Conservation (phyloP, 305 asterid species). For the Fraxinus latifolia region DNA sequence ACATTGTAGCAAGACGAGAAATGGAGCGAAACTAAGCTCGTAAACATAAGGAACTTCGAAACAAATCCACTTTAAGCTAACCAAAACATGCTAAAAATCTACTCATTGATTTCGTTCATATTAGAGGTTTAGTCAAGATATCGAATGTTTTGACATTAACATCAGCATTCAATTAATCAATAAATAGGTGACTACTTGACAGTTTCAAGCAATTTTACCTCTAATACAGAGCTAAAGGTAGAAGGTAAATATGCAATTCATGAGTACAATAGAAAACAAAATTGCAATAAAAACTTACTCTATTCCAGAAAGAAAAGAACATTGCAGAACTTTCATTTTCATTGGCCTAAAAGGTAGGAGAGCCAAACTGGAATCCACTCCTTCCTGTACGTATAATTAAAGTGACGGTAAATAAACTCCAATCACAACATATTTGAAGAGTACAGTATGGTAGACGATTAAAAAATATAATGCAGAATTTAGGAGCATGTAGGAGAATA, state of each 20-base stretch:
- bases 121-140: background rate
- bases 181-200: background rate
- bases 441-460: background rate
- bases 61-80: background rate
- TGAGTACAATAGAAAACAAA: slow-evolving; percentile 1
- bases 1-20: background rate
- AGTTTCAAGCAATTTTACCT: background rate
- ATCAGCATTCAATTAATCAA: background rate
- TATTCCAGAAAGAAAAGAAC: slow-evolving; percentile 76
- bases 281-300: slow-evolving; percentile 37
- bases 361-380: slow-evolving; percentile 50
- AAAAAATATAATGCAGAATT: slow-evolving; percentile 14
- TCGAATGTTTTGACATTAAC: background rate
- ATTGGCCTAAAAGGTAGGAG: slow-evolving; percentile 74
- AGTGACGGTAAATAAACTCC: background rate
- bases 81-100: background rate
- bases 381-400: slow-evolving; percentile 47
- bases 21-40: background rate
- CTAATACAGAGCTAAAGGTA: background rate
- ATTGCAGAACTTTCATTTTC: slow-evolving; percentile 75
- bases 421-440: background rate
- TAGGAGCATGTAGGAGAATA: background rate
- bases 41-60: background rate
- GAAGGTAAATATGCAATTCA: slow-evolving; percentile 5
- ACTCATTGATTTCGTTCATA: background rate